These are phyloP conservation scores for Pichia sp. DNA, from an alignment of 1,139 yeast genomes.

Conservation along the genomic window DNA sequence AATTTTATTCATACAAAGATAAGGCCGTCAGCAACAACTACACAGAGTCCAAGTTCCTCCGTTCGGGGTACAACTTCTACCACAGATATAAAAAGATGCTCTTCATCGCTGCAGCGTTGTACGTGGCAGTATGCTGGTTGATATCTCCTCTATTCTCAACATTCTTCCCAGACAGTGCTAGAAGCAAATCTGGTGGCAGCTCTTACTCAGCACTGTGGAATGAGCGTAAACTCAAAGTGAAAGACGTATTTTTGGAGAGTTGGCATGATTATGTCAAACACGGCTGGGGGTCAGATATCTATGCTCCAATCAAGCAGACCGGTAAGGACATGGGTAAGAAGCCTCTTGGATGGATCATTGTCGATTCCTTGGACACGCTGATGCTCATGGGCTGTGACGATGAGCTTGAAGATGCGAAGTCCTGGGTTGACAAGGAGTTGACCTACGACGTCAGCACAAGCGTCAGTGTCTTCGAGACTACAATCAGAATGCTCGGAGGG, in stretches of 20 bases:
- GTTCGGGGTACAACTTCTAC: slow-evolving; percentile 6
- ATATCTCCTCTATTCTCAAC: slow-evolving; percentile 1
- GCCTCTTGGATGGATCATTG: slow-evolving; percentile 94
- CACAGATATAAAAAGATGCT: slow-evolving; percentile 12
- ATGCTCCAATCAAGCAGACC: slow-evolving; percentile 52
- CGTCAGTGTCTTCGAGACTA: slow-evolving; percentile 87
- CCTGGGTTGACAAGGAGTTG: slow-evolving; percentile 67
- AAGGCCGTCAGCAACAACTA: slow-evolving; percentile 14
- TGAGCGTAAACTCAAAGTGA: slow-evolving; percentile 51
- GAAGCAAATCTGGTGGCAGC: background rate
- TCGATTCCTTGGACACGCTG: slow-evolving; percentile 83
- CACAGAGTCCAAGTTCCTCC: slow-evolving; percentile 3
- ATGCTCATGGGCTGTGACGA: slow-evolving; percentile 71
- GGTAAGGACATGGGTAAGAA: slow-evolving; percentile 77
- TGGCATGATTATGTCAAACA: slow-evolving; percentile 75
- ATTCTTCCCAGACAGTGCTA: background rate
- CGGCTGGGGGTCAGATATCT: slow-evolving; percentile 83
- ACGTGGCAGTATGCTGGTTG: slow-evolving; percentile 10
- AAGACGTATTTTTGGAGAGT: slow-evolving; percentile 61
- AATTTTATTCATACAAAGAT: slow-evolving; percentile 17
- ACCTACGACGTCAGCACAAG: slow-evolving; percentile 62
- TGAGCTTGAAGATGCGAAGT: slow-evolving; percentile 59
- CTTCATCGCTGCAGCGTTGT: background rate
- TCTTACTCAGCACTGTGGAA: slow-evolving; percentile 32
- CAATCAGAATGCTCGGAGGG: slow-evolving; percentile 93